Percentiles rank a stretch among this genome's conserved stretches.
phyloP scores from a whole-genome alignment of 2,329 filamentous ascomycete genomes.

The Sclerotiophoma versabilis region DNA sequence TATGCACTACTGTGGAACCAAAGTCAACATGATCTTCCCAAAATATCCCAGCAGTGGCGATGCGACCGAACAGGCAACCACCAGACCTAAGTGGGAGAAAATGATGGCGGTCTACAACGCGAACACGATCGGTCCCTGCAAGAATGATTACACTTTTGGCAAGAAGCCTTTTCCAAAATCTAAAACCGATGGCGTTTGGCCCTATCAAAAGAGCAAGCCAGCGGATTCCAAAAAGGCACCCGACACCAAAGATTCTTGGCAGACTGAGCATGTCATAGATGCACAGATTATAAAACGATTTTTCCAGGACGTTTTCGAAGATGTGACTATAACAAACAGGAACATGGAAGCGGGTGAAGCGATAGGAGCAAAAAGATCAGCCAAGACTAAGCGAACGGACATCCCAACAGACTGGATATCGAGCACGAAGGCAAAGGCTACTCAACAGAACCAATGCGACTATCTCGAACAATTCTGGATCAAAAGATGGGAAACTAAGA shows the following conservation, averaged over 20 bases:
- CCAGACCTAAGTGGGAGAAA: background rate
- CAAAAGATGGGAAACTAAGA: background rate
- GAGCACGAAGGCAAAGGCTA: background rate
- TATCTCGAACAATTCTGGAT: constrained; percentile 2
- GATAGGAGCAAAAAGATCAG: background rate
- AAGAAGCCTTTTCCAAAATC: background rate
- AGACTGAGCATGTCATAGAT: constrained; percentile 1
- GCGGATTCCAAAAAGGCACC: background rate
- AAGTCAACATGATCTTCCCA: background rate
- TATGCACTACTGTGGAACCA: background rate
- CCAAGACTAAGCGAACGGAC: background rate
- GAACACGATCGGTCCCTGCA: background rate
- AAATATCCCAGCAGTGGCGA: background rate
- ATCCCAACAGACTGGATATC: background rate
- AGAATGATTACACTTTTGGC: background rate
- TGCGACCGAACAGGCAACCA: background rate
- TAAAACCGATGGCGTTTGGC: background rate
- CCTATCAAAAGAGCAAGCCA: background rate
- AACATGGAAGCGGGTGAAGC: background rate
- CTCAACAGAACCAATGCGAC: background rate
- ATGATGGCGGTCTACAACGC: background rate
- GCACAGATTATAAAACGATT: constrained; percentile 1
- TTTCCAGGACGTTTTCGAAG: background rate
- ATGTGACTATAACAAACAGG: background rate
- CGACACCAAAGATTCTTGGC: background rate